Conservation (phyloP, 228 moss, liverwort and hornwort genomes). For the Sphagnum fallax region DNA sequence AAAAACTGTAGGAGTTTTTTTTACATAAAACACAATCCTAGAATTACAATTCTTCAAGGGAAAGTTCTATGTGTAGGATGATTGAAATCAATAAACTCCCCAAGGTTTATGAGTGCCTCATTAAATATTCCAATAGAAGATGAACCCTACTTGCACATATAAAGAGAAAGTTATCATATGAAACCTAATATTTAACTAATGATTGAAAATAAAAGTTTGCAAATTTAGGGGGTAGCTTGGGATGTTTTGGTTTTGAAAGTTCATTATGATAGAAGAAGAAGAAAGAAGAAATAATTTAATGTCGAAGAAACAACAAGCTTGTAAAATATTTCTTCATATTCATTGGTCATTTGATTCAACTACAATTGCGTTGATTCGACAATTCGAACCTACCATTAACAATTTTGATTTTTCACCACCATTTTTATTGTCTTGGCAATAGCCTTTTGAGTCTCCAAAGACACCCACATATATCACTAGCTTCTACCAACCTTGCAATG, state of each 20-base stretch:
- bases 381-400: slow-evolving; percentile 73
- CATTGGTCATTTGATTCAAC: slow-evolving; percentile 66
- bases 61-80: slow-evolving; percentile 57
- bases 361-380: slow-evolving; percentile 73
- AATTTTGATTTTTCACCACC: slow-evolving; percentile 61
- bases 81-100: slow-evolving; percentile 69
- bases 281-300: slow-evolving; percentile 5
- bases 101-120: slow-evolving; percentile 67
- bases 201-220: not conserved
- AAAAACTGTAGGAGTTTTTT: not conserved
- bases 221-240: too few species aligned
- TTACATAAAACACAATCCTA: slow-evolving; percentile 78
- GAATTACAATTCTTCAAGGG: slow-evolving; percentile 67
- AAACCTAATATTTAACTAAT: not conserved
- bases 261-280: too few species aligned
- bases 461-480: slow-evolving; percentile 78
- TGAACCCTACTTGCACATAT: slow-evolving; percentile 50
- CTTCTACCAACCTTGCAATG: slow-evolving; percentile 88
- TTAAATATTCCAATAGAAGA: slow-evolving; percentile 86
- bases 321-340: slow-evolving; percentile 84
- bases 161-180: not conserved
- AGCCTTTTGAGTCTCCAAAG: slow-evolving; percentile 71
- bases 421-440: slow-evolving; percentile 77
- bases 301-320: slow-evolving; percentile 86
- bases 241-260: too few species aligned